These are phyloP conservation scores for Neospermospora avenae DNA, from an alignment of 2,329 filamentous ascomycete genomes.

Conservation along the genomic window DNA sequence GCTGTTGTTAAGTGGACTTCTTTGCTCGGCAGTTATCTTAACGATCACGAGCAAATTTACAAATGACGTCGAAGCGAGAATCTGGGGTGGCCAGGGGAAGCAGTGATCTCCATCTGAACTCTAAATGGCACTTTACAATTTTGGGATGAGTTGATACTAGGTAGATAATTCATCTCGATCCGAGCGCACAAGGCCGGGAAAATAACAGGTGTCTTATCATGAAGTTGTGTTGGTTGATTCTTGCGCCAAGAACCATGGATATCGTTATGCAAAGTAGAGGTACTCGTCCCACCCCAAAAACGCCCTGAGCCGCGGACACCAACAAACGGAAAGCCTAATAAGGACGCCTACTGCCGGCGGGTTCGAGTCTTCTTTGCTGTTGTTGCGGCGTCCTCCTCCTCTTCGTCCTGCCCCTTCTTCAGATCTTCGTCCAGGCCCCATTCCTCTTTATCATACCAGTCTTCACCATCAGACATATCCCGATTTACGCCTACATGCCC, in stretches of 20 bases:
- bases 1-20: neutral
- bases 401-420: constrained; percentile 78
- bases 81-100: neutral
- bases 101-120: neutral
- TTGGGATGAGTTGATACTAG: neutral
- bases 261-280: constrained; percentile 2
- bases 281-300: neutral
- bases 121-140: neutral
- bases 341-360: constrained; percentile 34
- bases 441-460: constrained; percentile 83
- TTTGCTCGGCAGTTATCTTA: neutral
- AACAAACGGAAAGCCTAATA: neutral
- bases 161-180: too few relatives aligned
- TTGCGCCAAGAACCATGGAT: constrained; percentile 1
- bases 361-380: constrained; percentile 49
- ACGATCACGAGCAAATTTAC: constrained; percentile 21
- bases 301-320: neutral
- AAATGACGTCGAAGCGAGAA: constrained; percentile 25
- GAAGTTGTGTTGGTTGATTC: too few relatives aligned
- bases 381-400: constrained; percentile 66
- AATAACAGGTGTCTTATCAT: too few relatives aligned
- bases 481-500: constrained; percentile 60
- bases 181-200: too few relatives aligned
- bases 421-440: constrained; percentile 72
- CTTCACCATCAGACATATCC: constrained; percentile 84